Evolutionary conservation across 192 early-diverging fungal species (phyloP).

Genomic region (Gamsiella multidivaricata): DNA sequence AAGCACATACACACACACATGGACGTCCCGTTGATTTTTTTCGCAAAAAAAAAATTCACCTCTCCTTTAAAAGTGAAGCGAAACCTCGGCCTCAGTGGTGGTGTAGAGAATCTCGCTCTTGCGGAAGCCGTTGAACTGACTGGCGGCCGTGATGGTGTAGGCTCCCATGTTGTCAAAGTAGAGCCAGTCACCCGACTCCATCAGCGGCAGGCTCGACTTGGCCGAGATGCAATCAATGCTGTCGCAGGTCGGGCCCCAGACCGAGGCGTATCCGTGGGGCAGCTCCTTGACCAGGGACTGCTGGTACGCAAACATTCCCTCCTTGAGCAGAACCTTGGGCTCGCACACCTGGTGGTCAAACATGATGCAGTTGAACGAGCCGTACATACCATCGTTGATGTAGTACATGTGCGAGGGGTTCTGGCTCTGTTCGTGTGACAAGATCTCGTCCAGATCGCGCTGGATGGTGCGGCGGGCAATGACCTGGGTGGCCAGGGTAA

Average conservation of each 20-base stretch:
- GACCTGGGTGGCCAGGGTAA: constrained; percentile 93
- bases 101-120: constrained; percentile 89
- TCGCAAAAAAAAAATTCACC: background rate
- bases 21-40: background rate
- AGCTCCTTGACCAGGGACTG: constrained; percentile 18
- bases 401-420: constrained; percentile 72
- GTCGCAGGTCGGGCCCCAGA: constrained; percentile 99
- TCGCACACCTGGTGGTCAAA: constrained; percentile 91
- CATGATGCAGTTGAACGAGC: constrained; percentile 97
- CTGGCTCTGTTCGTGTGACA: background rate
- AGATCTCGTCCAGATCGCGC: background rate
- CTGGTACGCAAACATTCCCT: constrained; percentile 46
- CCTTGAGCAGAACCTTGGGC: constrained; percentile 73
- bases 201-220: constrained; percentile 75
- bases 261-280: constrained; percentile 68
- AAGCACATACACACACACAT: background rate
- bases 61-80: constrained; percentile 17
- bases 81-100: constrained; percentile 65
- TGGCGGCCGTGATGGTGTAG: constrained; percentile 92
- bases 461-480: constrained; percentile 83
- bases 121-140: constrained; percentile 90
- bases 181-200: constrained; percentile 97
- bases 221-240: constrained; percentile 93
- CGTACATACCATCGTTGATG: constrained; percentile 99
- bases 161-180: constrained; percentile 97